Evolutionary conservation across 257 asterid species (phyloP), one percentile per base, ranked within the genome.

Genomic region (Verbena officinalis): DNA sequence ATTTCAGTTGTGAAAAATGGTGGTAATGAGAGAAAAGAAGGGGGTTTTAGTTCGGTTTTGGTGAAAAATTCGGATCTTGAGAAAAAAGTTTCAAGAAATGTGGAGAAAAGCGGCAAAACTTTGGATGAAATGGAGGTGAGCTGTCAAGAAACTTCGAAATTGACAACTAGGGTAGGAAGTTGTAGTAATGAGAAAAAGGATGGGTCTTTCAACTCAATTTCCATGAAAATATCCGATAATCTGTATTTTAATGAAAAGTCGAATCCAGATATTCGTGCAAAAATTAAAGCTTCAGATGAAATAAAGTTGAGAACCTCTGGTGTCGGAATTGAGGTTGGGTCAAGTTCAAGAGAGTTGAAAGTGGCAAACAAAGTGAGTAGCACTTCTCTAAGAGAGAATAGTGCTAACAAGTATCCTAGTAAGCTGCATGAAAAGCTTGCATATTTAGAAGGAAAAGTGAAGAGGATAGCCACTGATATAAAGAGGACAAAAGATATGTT

Each of bases 361-460:
- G 46, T 45, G 64, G 52, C 20, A 72, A 73, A 54, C 15, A 80
- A 58, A 65, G 66, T 64, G 1, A 70, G 53, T 38, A 70, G 48
- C 34, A 31, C 48, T 66, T 22, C 14, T 62, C 20, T 59, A 22
- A 73, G 64, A 69, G 83, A 64, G 65, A 78, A 72, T 63, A 54
- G 70, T 39, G 60, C 16, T 22, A 75, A 64, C 33, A 78, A 80
- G 80, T 74, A 81, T 56, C 82, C 85, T 0, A 86, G 90, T 68
- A 83, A 86, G 73, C 78, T 89, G 39, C 93, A 81, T 0, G 95
- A 86, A 66, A 89, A 89, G 78, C 96, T 89, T 64, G 93, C 95
- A 0, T 81, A 77, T 72, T 67, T 89, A 75, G 96, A 89, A 81
- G 95, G 95, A 27, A 89, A 86, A 67, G 96, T 89, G 70, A 84